A percentile compares a stretch with the other conserved stretches of the same genome.
These are phyloP conservation scores for Colletotrichum tropicale DNA, from an alignment of 2,329 filamentous ascomycete species.

Conservation along the genomic window DNA sequence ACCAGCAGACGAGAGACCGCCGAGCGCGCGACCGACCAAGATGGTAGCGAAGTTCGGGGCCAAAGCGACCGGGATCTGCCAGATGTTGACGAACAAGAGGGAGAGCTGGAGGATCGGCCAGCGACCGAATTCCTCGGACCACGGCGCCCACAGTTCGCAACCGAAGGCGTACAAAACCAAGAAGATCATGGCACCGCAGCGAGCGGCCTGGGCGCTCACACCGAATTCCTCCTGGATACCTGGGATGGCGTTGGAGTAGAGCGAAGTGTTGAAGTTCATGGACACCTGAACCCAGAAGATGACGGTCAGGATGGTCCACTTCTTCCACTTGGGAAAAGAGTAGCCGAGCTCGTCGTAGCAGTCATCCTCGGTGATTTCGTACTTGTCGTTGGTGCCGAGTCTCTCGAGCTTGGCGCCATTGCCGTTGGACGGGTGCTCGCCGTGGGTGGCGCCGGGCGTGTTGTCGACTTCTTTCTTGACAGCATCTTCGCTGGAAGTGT, in stretches of 20 bases:
- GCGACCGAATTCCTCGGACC: constrained; percentile 83
- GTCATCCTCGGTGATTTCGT: constrained; percentile 58
- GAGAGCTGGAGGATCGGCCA: constrained; percentile 77
- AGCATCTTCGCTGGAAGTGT: not conserved
- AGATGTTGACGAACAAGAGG: constrained; percentile 78
- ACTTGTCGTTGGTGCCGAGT: constrained; percentile 41
- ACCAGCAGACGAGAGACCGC: constrained; percentile 73
- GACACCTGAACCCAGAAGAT: constrained; percentile 77
- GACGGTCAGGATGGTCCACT: constrained; percentile 75
- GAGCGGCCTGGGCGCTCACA: constrained; percentile 71
- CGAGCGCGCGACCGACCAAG: constrained; percentile 72
- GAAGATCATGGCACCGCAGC: constrained; percentile 79
- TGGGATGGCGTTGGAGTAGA: constrained; percentile 72
- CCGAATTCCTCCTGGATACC: constrained; percentile 71
- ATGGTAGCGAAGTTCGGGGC: constrained; percentile 75
- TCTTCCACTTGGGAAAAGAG: constrained; percentile 63
- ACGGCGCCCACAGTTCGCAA: constrained; percentile 87
- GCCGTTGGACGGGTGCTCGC: constrained; percentile 29
- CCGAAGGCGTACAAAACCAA: constrained; percentile 83
- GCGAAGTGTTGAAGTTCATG: constrained; percentile 80
- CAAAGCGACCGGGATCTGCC: constrained; percentile 73
- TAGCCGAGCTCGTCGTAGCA: constrained; percentile 72
- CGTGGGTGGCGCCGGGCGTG: not conserved
- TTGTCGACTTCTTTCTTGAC: not conserved
- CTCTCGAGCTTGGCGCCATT: constrained; percentile 32